These are phyloP conservation scores for Sporothrix pallida DNA, from an alignment of 2,329 filamentous ascomycete genomes.

Conservation along the genomic window DNA sequence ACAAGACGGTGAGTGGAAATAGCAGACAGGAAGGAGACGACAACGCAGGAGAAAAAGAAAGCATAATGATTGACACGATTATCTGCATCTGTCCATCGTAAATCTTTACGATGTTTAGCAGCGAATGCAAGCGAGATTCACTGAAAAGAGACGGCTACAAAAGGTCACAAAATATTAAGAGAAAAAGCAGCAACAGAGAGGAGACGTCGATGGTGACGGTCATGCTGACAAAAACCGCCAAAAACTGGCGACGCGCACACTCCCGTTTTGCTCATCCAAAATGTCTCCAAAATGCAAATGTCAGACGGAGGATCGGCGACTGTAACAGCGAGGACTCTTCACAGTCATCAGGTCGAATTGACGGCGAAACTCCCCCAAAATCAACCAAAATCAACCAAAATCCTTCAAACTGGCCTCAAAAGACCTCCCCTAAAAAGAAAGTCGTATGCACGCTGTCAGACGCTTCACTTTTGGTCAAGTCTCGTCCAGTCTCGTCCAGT, in stretches of 20 bases:
- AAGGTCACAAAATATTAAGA: no score
- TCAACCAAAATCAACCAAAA: not conserved
- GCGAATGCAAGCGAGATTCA: no score
- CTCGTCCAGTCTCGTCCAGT: not conserved
- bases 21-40: not conserved
- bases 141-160: no score
- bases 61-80: no score
- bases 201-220: no score
- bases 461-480: not conserved
- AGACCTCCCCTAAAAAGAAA: not conserved
- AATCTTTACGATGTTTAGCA: no score
- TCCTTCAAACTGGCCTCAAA: not conserved
- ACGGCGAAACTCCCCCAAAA: not conserved
- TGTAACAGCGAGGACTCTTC: not conserved
- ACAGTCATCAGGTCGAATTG: not conserved
- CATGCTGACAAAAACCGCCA: no score
- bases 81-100: no score
- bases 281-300: not conserved
- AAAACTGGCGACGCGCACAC: no score
- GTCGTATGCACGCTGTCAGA: constrained; percentile 6
- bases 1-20: not conserved
- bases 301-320: constrained; percentile 6
- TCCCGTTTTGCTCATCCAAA: no score
- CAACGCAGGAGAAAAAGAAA: not conserved
- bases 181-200: no score